These are phyloP conservation scores for Ensete glaucum DNA, from an alignment of 176 grass and related monocot genomes.

Conservation along the genomic window DNA sequence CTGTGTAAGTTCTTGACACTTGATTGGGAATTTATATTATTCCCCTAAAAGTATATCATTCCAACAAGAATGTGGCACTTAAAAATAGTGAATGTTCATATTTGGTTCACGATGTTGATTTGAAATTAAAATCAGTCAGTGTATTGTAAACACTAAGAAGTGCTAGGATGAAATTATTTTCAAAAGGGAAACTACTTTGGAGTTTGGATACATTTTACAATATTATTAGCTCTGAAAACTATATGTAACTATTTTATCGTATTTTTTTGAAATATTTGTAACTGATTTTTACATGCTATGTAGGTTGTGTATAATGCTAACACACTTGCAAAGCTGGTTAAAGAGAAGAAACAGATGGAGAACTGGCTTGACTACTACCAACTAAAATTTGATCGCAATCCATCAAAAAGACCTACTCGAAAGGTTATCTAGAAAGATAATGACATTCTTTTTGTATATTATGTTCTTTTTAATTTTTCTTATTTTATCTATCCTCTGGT, in stretches of 20 bases:
- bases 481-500: background rate
- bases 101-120: too few species aligned
- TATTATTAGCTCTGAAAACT: background rate
- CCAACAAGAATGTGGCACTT: too few species aligned
- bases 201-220: too few species aligned
- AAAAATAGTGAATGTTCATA: too few species aligned
- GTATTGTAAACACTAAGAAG: too few species aligned
- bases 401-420: slow-evolving; percentile 53
- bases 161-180: too few species aligned
- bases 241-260: background rate
- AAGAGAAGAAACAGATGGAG: slow-evolving; percentile 78
- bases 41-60: too few species aligned
- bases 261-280: background rate
- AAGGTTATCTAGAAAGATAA: slow-evolving; percentile 47
- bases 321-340: slow-evolving; percentile 73
- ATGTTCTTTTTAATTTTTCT: background rate
- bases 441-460: slow-evolving; percentile 3
- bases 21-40: too few species aligned
- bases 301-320: slow-evolving; percentile 93
- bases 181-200: too few species aligned
- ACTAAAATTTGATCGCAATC: slow-evolving; percentile 79
- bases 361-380: slow-evolving; percentile 94
- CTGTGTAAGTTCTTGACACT: too few species aligned
- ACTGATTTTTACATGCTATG: background rate
- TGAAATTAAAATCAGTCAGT: too few species aligned